Base-by-base conservation (phyloP, 108 stramenopile species). In the Cylindrotheca closterium region DNA sequence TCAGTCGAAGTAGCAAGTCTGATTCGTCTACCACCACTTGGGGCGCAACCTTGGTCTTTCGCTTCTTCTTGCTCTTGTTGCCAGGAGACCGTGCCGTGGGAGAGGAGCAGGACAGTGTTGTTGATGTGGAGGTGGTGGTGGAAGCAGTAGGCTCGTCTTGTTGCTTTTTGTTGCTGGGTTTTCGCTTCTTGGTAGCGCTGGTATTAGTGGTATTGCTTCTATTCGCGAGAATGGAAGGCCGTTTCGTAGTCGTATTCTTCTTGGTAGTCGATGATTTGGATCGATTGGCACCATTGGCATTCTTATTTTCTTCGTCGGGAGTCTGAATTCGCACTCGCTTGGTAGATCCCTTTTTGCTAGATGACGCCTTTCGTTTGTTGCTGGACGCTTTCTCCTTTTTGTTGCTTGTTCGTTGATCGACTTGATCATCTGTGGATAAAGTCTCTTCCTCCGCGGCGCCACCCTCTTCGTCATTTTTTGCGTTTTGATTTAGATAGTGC, bases 251-350 rank as follows among this genome's bases (percentile, higher is more conserved):
- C 27, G 22, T 29, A 15, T 5, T 29, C 12, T 3, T 55, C 15
- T 5, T 29, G 12, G 19, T 55, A 17, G 2, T 55, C 25, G 55
- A 7, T 26, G 55, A 30, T 55, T 29, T 3, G 10, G 18, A 5
- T 29, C 4, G 24, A 4, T 26, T 30, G 8, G 55, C 12, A 17
- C 32, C 5, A 4, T 30, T 17, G 4, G 58, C 8, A 37, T 2
- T 12, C 58, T 58, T 42, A 22, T 15, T 3, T 3, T 12, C 28
- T 55, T 55, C 27, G 3, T 23, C 34, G 8, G 58, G 58, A 19
- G 5, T 19, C 2, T 37, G 8, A 58, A 58, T 58, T 2, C 58
- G 31, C 2, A 58, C 58, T 42, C 58, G 58, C 22, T 58, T 58
- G 58, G 55, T 27, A 3, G 24, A 4, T 2, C 3, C 24, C 28